A percentile compares a stretch with the other conserved stretches of the same genome.
phyloP scores from a whole-genome alignment of 768 basidiomycete genomes.

The Chiua virens region DNA sequence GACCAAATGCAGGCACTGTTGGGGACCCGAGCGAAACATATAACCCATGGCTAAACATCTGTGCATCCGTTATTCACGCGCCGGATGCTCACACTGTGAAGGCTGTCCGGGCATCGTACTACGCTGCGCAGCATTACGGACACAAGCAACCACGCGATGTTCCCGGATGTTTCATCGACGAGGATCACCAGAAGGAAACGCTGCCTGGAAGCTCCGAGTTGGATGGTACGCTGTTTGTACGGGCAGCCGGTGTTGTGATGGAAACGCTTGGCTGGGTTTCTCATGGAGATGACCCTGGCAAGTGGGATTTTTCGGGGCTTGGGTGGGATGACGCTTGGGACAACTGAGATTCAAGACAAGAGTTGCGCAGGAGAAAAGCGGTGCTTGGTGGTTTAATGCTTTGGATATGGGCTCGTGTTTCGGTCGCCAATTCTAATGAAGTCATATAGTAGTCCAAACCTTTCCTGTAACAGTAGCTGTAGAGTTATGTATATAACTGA shows the following conservation, averaged over 20 bases:
- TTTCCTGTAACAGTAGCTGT: too few relatives aligned
- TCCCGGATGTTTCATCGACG: conserved; percentile 42
- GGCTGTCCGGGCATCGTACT: conserved; percentile 47
- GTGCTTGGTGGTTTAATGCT: too few relatives aligned
- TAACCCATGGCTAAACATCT: conserved; percentile 54
- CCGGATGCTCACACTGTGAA: conserved; percentile 53
- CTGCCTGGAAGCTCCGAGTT: conserved; percentile 41
- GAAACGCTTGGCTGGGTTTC: conserved; percentile 55
- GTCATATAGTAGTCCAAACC: too few relatives aligned
- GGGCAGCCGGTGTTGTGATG: conserved; percentile 58
- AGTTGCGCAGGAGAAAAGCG: too few relatives aligned
- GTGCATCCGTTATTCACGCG: conserved; percentile 46
- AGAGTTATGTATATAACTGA: too few relatives aligned
- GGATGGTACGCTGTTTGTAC: conserved; percentile 58
- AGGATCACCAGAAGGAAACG: conserved; percentile 41
- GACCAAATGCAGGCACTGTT: conserved; percentile 20
- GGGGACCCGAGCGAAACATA: conserved; percentile 40
- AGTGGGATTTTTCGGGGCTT: conserved; percentile 57
- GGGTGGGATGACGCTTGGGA: conserved; percentile 66
- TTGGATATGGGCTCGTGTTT: too few relatives aligned
- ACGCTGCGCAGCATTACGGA: conserved; percentile 50
- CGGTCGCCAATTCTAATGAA: too few relatives aligned
- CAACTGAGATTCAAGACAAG: conserved; percentile 20
- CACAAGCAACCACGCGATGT: conserved; percentile 38
- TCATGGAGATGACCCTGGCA: conserved; percentile 47